phyloP scores from a whole-genome alignment of 495 filamentous ascomycete genomes.

The Aspergillus bertholletiae region DNA sequence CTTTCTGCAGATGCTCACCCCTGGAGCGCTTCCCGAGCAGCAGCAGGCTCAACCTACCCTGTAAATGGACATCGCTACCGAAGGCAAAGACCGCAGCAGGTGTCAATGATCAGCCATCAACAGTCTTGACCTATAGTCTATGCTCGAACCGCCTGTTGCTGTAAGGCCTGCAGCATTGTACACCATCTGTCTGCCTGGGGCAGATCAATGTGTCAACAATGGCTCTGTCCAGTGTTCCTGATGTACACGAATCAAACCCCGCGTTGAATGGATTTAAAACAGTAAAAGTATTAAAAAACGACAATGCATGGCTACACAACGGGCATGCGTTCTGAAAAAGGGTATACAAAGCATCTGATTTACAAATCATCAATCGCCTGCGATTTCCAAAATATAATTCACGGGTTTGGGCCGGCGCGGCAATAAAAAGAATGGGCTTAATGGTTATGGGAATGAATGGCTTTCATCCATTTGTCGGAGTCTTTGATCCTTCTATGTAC shows the following conservation, averaged over 20 bases:
- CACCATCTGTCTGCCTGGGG: constrained; percentile 10
- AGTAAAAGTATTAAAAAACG: neutral
- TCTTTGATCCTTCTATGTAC: constrained; percentile 14
- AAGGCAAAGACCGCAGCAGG: constrained; percentile 21
- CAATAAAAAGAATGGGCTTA: constrained; percentile 7
- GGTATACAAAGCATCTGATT: neutral
- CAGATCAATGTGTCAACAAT: neutral
- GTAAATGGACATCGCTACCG: constrained; percentile 31
- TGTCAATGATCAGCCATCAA: constrained; percentile 9
- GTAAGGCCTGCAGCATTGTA: neutral
- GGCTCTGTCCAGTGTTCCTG: neutral
- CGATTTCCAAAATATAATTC: neutral
- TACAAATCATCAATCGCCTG: neutral
- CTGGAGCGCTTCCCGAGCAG: constrained; percentile 31
- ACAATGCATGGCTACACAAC: neutral
- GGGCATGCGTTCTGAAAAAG: neutral
- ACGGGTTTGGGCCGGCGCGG: constrained; percentile 11
- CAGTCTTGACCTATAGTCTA: constrained; percentile 4
- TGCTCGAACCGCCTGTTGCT: constrained; percentile 6
- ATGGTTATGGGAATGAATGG: constrained; percentile 9
- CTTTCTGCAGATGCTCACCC: constrained; percentile 42
- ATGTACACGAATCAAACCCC: neutral
- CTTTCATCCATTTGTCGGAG: constrained; percentile 5
- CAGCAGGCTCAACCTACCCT: constrained; percentile 38
- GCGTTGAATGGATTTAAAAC: neutral